Evolutionary conservation across 1,284 basidiomycete genomes (phyloP), one percentile per base, ranked within the genome.

Genomic region (Chalciporus sp.): DNA sequence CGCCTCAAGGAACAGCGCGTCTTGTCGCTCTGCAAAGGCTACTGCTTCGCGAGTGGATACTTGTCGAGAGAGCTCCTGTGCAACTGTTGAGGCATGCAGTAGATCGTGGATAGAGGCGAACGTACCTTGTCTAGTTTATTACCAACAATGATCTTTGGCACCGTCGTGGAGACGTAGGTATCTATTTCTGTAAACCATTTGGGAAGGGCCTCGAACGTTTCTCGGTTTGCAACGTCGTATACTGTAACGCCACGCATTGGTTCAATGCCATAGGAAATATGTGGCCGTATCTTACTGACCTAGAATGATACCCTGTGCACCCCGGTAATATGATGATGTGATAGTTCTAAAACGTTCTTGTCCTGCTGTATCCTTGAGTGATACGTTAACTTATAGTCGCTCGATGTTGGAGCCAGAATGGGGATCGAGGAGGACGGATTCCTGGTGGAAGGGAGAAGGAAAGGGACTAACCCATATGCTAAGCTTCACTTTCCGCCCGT

Each of bases 101-200:
- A 59, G 52, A 31, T n/a, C 4, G 35, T 6, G 23, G 14, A 39
- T 12, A 19, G 31, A 9, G 20, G 26, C 20, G 7, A 11, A 66
- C 74, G 52, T 49, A 88, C 92, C 82, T 95, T 95, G 77, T 98
- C 96, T 5, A 96, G 80, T 74, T 98, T 99, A 76, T 99, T 99
- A 8, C 90, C 90, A 2, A 98, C 94, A 27, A 99, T 82, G 64
- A 98, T 94, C 81, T 95, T 94, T 47, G 95, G 92, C n/a, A 97
- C 92, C 8, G 88, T 86, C 20, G 80, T 78, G 1, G 86, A 85
- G 47, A 95, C 92, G 67, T 98, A 98, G 23, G 92, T 96, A 66
- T 97, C 94, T 10, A 99, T 85, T 70, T 99, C 96, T 49, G 85
- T 85, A 71, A 92, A 94, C 96, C 97, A 99, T 51, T 86, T 81